phyloP scores from a whole-genome alignment of 192 early-diverging fungal species.

The Podila verticillata region DNA sequence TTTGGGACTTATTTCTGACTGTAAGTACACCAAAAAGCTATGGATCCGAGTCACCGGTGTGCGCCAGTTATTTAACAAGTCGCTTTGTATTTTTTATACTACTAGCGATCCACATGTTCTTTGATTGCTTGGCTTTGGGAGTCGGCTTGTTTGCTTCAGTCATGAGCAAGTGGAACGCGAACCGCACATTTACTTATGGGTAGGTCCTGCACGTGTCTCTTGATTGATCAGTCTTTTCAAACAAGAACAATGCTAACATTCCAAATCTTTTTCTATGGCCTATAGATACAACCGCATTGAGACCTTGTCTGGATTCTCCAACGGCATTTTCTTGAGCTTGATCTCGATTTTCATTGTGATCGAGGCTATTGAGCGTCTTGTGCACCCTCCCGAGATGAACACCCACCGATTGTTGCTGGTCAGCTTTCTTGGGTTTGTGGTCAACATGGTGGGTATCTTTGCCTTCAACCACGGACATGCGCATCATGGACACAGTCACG shows the following conservation, averaged over 20 bases:
- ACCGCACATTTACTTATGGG: conserved; percentile 78
- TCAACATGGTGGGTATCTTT: conserved; percentile 94
- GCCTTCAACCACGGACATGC: conserved; percentile 90
- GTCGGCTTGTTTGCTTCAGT: conserved; percentile 89
- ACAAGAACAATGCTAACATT: conserved; percentile 26
- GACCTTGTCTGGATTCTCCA: conserved; percentile 91
- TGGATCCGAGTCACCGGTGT: neutral
- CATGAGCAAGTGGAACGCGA: conserved; percentile 91
- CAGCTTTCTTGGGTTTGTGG: conserved; percentile 88
- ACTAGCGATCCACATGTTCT: conserved; percentile 96
- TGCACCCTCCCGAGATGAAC: conserved; percentile 88
- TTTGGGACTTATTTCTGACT: conserved; percentile 91
- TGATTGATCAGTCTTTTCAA: conserved; percentile 42
- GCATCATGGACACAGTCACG: conserved; percentile 63
- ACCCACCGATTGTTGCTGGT: conserved; percentile 87
- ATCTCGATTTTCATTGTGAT: conserved; percentile 91
- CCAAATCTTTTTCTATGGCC: neutral
- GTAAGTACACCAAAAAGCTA: conserved; percentile 38
- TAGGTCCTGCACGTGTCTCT: neutral
- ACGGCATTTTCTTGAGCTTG: conserved; percentile 90
- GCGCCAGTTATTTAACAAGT: neutral
- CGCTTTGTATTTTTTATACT: too few relatives aligned
- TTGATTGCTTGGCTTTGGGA: conserved; percentile 93
- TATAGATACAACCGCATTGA: conserved; percentile 86
- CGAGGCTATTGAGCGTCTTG: conserved; percentile 88